Base-by-base conservation (phyloP, 805 yeast species). In the Blastobotrys parvus region DNA sequence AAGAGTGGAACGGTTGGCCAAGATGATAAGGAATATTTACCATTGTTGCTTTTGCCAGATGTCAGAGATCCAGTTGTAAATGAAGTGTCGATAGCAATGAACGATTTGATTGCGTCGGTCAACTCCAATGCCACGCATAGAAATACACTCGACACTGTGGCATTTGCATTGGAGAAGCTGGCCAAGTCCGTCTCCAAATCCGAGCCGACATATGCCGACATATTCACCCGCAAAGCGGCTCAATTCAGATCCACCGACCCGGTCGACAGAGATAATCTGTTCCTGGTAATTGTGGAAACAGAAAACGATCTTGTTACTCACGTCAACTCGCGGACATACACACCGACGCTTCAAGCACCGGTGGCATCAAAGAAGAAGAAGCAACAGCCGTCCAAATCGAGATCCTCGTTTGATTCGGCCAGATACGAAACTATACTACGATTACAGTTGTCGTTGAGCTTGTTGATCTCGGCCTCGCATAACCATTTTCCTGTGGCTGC, bases 1-100 rank as follows among this genome's bases (percentile, higher is more conserved):
- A 38, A 47, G 11, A 41, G 52, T 8, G 60, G 60, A 13, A 43
- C 47, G 4, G 58, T 50, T 2, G 53, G 49, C 10, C 33, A 35
- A 13, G 43, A 45, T n/a, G 43, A 43, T 19, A 43, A 50, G 37
- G 55, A 52, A 16, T 56, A 56, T 34, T 44, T 56, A 25, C 60
- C 60, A 3, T 38, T 56, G 41, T 39, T 56, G n/a, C 41, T 49
- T 35, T 42, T 56, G 31, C 60, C 58, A 3, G 59, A 56, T 33
- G 48, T 45, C 4, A 35, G 48, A 3, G 54, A 56, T 43, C 51
- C 49, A 3, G 35, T 50, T 6, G 46, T 56, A 15, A 43, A 46
- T n/a, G 48, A 41, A 3, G 51, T 51, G 13, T 42, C 55, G 41
- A 50, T 52, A 55, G 45, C 53, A 2, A 45, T 56, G 38, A 56